Conservation (phyloP, 2,329 filamentous ascomycete species). For the Orbilia ellipsospora region DNA sequence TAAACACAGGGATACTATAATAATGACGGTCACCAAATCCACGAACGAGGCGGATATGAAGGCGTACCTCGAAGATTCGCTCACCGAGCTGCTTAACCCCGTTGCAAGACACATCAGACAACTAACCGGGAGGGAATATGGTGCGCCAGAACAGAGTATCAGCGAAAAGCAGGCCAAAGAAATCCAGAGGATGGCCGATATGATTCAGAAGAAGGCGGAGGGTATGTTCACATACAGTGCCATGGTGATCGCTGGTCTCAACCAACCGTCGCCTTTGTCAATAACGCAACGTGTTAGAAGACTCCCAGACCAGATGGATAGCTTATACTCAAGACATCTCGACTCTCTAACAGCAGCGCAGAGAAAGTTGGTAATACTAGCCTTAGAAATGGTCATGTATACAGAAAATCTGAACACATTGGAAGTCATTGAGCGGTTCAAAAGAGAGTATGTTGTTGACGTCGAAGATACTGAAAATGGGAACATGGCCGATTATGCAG, state of each 20-base stretch:
- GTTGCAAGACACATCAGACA: not conserved
- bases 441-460: constrained; percentile 16
- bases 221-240: constrained; percentile 43
- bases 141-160: not conserved
- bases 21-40: constrained; percentile 37
- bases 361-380: constrained; percentile 35
- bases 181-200: constrained; percentile 31
- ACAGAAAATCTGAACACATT: constrained; percentile 11
- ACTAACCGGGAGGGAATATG: not conserved
- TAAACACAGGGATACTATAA: constrained; percentile 19
- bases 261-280: constrained; percentile 28
- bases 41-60: constrained; percentile 46
- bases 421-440: constrained; percentile 35
- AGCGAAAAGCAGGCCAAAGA: constrained; percentile 22
- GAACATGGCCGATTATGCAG: not conserved
- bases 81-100: constrained; percentile 28
- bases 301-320: constrained; percentile 31
- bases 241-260: constrained; percentile 34
- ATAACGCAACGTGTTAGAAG: constrained; percentile 15
- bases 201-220: constrained; percentile 20
- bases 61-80: constrained; percentile 28
- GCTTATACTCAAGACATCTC: constrained; percentile 23
- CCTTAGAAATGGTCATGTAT: constrained; percentile 18
- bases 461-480: constrained; percentile 8
- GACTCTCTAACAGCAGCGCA: constrained; percentile 27